Base-by-base conservation (phyloP, 495 filamentous ascomycete species). In the Daldinia concentrica region DNA sequence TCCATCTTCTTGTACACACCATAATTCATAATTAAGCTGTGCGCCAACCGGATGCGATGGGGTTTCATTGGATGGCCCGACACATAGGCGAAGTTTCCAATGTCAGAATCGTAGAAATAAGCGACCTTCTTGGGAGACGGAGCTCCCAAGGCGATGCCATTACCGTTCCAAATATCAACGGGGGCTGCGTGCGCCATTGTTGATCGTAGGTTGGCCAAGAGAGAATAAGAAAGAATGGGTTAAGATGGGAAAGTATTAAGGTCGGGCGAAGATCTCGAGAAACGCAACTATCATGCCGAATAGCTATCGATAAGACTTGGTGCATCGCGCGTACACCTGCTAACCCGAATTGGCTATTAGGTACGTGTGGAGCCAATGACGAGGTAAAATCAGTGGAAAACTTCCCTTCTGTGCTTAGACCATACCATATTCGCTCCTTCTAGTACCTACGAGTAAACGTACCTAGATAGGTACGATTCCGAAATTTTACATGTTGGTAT, bases 11-110 rank as follows among this genome's bases (percentile, higher is more conserved):
- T 97, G 82, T 98, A 99, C 0, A 98, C 87, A 26, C 92, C 92
- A 82, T 98, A 98, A 80, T 99, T 98, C 95, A 99, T 98, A 61
- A 99, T 94, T 79, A 99, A 80, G 72, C 90, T 94, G 83, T 99
- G 95, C 43, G 95, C 93, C 86, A 99, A 90, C 71, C 95, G 89
- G 80, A 99, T 98, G 51, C 95, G 90, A 83, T 99, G 95, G 15
- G 95, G 95, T 84, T 99, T 99, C 95, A 99, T 99, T 17, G 95
- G 95, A 83, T 99, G 95, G 27, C 95, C 95, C 19, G 95, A 94
- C 68, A 97, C 92, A 78, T 99, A 99, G 77, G 95, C 95, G 85
- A 97, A 88, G 78, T 97, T 98, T 63, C 94, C 94, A 77, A 98
- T 94, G 83, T 98, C 94, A 0, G 92, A 94, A 79, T 98, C 94